These are phyloP conservation scores for Phaeosphaeriaceae sp. DNA, from an alignment of 2,329 filamentous ascomycete species.

Conservation along the genomic window DNA sequence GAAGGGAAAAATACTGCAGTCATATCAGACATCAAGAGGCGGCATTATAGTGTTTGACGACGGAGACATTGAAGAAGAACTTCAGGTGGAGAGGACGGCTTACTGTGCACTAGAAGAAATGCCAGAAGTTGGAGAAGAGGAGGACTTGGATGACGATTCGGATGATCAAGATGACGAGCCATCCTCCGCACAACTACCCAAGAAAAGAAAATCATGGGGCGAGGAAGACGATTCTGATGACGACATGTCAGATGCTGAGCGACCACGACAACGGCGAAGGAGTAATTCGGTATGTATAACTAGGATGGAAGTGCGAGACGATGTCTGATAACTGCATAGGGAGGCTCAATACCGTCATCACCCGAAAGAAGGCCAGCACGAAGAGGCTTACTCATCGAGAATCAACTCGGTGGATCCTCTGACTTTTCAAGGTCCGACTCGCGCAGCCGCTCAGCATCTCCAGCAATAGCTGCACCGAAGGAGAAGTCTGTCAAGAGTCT, in stretches of 20 bases:
- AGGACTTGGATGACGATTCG: conserved; percentile 65
- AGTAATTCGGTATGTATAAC: conserved; percentile 78
- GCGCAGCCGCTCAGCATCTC: conserved; percentile 44
- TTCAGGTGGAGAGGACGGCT: conserved; percentile 76
- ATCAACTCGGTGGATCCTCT: conserved; percentile 42
- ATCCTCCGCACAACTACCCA: conserved; percentile 44
- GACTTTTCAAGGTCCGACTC: conserved; percentile 51
- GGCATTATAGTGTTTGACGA: conserved; percentile 96
- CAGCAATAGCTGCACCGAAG: conserved; percentile 52
- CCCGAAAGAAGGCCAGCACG: conserved; percentile 66
- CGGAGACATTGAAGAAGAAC: conserved; percentile 87
- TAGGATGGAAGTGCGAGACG: neutral
- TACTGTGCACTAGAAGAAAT: conserved; percentile 88
- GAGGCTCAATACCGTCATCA: conserved; percentile 68
- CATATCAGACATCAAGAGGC: conserved; percentile 79
- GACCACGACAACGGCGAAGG: conserved; percentile 78
- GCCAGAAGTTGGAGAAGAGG: conserved; percentile 82
- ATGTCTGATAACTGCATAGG: conserved; percentile 44
- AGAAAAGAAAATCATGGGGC: conserved; percentile 51
- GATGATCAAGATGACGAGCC: conserved; percentile 47
- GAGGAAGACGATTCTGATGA: conserved; percentile 68
- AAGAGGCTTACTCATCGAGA: conserved; percentile 58
- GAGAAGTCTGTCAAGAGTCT: conserved; percentile 74
- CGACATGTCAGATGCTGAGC: conserved; percentile 72
- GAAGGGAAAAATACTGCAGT: conserved; percentile 72